These are phyloP conservation scores for Metarhizium guizhouense DNA, from an alignment of 2,329 filamentous ascomycete species.

Conservation along the genomic window DNA sequence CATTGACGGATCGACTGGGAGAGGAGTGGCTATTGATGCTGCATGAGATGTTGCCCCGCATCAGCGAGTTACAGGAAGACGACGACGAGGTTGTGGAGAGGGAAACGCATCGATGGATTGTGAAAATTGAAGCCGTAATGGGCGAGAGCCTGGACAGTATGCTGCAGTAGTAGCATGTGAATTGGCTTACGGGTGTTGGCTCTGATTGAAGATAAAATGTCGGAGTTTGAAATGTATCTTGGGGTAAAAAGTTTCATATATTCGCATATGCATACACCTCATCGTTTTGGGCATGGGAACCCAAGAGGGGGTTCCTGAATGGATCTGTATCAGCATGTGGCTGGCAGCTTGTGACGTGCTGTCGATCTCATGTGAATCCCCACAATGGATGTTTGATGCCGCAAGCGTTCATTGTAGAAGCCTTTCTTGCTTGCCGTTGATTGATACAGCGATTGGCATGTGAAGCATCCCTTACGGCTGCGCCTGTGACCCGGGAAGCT, in stretches of 20 bases:
- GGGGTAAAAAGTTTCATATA: background rate
- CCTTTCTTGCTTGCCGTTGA: too few relatives aligned
- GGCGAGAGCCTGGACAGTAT: constrained; percentile 89
- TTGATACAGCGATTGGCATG: too few relatives aligned
- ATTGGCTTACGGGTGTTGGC: background rate
- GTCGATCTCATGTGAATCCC: too few relatives aligned
- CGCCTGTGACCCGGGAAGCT: too few relatives aligned
- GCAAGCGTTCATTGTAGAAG: too few relatives aligned
- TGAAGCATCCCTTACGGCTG: too few relatives aligned
- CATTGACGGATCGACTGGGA: constrained; percentile 68
- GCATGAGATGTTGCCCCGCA: constrained; percentile 93
- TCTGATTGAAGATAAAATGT: background rate
- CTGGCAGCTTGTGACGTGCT: too few relatives aligned
- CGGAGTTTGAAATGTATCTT: background rate
- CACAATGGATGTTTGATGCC: too few relatives aligned
- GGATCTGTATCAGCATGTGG: too few relatives aligned
- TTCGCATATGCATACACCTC: background rate
- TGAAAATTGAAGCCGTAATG: constrained; percentile 77
- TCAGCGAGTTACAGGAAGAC: constrained; percentile 92
- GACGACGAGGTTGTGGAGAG: constrained; percentile 89
- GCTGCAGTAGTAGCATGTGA: constrained; percentile 56
- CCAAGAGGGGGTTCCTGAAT: too few relatives aligned
- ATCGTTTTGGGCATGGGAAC: background rate
- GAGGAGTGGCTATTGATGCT: constrained; percentile 90
- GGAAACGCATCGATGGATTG: constrained; percentile 85